Evolutionary conservation across 2,329 filamentous ascomycete genomes (phyloP).

Genomic region (Calonectria naviculata): DNA sequence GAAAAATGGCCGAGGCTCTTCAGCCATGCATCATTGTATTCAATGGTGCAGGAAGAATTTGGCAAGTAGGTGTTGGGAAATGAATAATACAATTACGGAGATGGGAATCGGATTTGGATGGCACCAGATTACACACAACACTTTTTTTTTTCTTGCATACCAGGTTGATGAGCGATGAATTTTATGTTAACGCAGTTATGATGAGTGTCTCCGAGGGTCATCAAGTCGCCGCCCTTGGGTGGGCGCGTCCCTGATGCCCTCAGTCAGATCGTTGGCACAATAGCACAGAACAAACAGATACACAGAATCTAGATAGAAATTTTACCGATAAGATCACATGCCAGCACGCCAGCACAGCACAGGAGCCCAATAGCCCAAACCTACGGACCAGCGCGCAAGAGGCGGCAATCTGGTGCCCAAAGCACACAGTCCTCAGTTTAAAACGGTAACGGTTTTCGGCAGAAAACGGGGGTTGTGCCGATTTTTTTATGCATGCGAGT

Average conservation of each 20-base stretch:
- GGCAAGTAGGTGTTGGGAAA: background rate
- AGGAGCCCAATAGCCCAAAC: background rate
- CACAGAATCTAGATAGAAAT: background rate
- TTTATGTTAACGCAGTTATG: slow-evolving; percentile 7
- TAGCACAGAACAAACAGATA: background rate
- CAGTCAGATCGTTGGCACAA: slow-evolving; percentile 9
- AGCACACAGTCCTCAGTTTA: background rate
- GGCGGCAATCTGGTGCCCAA: background rate
- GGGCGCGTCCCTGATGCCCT: background rate
- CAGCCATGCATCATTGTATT: background rate
- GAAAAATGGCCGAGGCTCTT: background rate
- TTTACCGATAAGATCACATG: background rate
- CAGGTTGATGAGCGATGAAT: slow-evolving; percentile 6
- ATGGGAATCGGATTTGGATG: background rate
- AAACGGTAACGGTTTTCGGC: background rate
- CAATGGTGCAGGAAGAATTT: background rate
- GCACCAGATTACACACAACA: background rate
- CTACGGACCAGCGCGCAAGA: background rate
- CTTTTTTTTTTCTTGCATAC: background rate
- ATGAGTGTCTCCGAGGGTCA: background rate
- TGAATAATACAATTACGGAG: background rate
- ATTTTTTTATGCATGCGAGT: background rate
- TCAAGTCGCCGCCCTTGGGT: background rate
- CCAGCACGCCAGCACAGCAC: background rate
- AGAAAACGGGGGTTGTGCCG: background rate